Percentiles rank a stretch among this genome's conserved stretches.
Evolutionary conservation across 2,329 filamentous ascomycete genomes (phyloP).

Genomic region (Ascocoryne sarcoides): DNA sequence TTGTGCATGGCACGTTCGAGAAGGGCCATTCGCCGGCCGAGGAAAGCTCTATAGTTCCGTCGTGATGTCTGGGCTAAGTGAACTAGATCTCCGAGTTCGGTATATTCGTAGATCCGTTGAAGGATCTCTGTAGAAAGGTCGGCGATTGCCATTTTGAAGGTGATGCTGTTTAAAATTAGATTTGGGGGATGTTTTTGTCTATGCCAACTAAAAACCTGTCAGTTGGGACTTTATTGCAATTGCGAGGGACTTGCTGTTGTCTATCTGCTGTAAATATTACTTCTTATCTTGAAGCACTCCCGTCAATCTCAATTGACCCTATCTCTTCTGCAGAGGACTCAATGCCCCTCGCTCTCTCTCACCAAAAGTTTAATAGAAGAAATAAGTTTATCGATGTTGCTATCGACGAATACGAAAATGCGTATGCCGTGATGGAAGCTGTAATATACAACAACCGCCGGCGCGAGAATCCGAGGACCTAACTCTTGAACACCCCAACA

Average conservation of each 20-base stretch:
- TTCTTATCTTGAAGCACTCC: background rate
- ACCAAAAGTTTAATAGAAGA: constrained; percentile 7
- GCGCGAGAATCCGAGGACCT: constrained; percentile 15
- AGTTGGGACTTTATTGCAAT: background rate
- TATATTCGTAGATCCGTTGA: constrained; percentile 25
- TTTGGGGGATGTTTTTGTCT: constrained; percentile 3
- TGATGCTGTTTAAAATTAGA: constrained; percentile 4
- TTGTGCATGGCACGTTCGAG: constrained; percentile 21
- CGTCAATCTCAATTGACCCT: background rate
- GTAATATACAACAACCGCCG: constrained; percentile 21
- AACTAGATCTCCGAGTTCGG: constrained; percentile 22
- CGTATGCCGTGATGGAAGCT: constrained; percentile 21
- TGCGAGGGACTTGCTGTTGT: constrained; percentile 10
- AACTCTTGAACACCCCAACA: constrained; percentile 25
- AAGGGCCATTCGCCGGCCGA: constrained; percentile 21
- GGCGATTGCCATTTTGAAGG: constrained; percentile 21
- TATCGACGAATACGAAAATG: constrained; percentile 15
- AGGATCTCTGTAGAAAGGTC: constrained; percentile 26
- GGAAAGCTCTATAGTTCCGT: constrained; percentile 20
- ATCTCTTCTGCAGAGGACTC: background rate
- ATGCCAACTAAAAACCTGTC: constrained; percentile 10
- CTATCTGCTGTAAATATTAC: constrained; percentile 1
- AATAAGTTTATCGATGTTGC: constrained; percentile 11
- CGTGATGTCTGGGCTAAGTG: constrained; percentile 24
- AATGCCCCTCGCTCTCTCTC: constrained; percentile 1